Conservation (phyloP, 1,284 basidiomycete genomes). For the Vanrija sp. region DNA sequence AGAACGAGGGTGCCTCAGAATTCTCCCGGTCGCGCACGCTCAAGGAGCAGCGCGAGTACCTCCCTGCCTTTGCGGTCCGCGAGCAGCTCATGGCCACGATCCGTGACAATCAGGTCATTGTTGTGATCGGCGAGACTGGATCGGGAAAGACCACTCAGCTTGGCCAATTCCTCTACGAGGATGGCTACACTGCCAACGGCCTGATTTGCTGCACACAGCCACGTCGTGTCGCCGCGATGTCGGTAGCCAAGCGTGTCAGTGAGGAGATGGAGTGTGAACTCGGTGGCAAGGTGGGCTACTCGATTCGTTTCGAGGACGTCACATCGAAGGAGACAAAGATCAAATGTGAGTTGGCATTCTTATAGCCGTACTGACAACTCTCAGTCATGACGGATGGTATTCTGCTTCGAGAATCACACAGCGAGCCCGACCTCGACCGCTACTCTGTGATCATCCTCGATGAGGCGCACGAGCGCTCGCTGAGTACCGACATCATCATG, state of each 20-base stretch:
- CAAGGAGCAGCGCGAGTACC: constrained; percentile 92
- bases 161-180: constrained; percentile 88
- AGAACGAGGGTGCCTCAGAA: constrained; percentile 68
- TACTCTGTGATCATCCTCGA: constrained; percentile 96
- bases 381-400: constrained; percentile 98
- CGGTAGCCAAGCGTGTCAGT: constrained; percentile 95
- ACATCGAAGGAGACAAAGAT: constrained; percentile 88
- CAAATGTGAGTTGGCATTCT: constrained; percentile 63
- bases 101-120: constrained; percentile 92
- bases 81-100: constrained; percentile 87
- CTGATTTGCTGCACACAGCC: constrained; percentile 95
- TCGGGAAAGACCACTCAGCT: constrained; percentile 94
- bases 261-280: constrained; percentile 87
- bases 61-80: constrained; percentile 95
- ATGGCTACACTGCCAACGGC: constrained; percentile 84
- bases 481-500: constrained; percentile 97
- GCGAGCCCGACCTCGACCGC: constrained; percentile 90
- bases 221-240: constrained; percentile 96
- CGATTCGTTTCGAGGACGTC: constrained; percentile 97
- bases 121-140: constrained; percentile 94
- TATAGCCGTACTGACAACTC: constrained; percentile 4
- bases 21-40: constrained; percentile 81
- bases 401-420: constrained; percentile 86
- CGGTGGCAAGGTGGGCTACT: constrained; percentile 85
- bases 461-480: constrained; percentile 92